These are phyloP conservation scores for Solanum ossicruentum DNA, from an alignment of 257 asterid species.

Conservation along the genomic window DNA sequence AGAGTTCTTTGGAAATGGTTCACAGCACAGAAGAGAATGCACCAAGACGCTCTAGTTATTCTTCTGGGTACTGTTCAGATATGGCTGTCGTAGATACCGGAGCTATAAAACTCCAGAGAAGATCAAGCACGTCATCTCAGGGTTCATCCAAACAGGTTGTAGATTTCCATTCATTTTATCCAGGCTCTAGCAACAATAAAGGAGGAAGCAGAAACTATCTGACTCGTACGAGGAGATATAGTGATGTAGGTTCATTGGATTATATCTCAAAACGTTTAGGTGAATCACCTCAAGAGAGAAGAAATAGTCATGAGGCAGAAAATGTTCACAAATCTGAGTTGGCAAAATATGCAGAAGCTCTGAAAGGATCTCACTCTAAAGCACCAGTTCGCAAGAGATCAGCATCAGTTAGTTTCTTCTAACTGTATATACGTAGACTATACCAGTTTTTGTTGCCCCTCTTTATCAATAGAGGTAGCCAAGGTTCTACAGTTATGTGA, in stretches of 20 bases:
- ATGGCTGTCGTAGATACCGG: neutral
- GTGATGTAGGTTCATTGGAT: neutral
- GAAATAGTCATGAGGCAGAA: neutral
- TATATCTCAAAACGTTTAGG: neutral
- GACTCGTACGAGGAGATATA: neutral
- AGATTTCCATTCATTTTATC: constrained; percentile 17
- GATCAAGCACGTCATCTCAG: constrained; percentile 28
- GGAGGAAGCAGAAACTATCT: constrained; percentile 22
- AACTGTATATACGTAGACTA: neutral
- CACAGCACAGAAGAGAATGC: neutral
- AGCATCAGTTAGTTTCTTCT: constrained; percentile 36
- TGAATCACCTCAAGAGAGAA: neutral
- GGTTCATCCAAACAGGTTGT: constrained; percentile 28
- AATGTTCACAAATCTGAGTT: constrained; percentile 38
- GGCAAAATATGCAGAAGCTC: constrained; percentile 69
- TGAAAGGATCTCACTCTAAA: constrained; percentile 35
- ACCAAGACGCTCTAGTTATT: constrained; percentile 9
- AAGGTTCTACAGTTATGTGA: neutral
- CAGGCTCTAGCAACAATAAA: constrained; percentile 2
- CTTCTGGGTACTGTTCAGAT: constrained; percentile 8
- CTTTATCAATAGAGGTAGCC: neutral
- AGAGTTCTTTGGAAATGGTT: neutral
- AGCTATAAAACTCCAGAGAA: constrained; percentile 7
- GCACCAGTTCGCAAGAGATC: constrained; percentile 31
- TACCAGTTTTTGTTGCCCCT: neutral